Base-by-base conservation (phyloP, 2,329 filamentous ascomycete species). In the Sarocladium brachiariae region DNA sequence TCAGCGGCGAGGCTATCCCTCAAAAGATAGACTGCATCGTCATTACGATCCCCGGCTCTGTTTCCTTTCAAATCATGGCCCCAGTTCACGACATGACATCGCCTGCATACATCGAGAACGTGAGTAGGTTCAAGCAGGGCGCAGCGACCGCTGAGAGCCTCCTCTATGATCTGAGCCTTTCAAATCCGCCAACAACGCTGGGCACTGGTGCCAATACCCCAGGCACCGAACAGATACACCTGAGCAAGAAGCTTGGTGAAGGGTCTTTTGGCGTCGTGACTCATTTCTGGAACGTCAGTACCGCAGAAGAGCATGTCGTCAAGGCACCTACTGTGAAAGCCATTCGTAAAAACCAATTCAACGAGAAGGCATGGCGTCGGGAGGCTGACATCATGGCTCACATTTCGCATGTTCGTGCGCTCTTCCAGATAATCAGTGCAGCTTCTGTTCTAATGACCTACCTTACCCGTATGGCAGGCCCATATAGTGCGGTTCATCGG, bases 281-380 rank as follows among this genome's bases (percentile, higher is more conserved):
- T 14, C 51, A 54, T 56, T 21, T 30, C 23, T 61, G 57, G 56
- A 52, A 62, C 31, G 59, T 61, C 43, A 61, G 57, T 24, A 53
- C 49, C 21, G 58, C 55, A 16, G 34, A 48, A 11, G 53, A 56
- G 46, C 50, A 45, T 53, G 61, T 54, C 19, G n/a, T 57, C 2
- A 63, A 63, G 48, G 18, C 52, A 51, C 58, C 59, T 38, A 37
- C 46, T n/a, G 27, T 13, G 10, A 25, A 51, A 8, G 30, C 51
- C 13, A 48, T 52, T 39, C 33, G 13, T n/a, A 34, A 35, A 10
- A 10, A 23, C 7, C 46, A 31, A 19, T 9, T 53, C 18, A 39
- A 52, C 18, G 8, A 38, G 6, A 21, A 49, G 6, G 45, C 10
- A 4, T 63, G 57, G 59, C 8, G 19, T n/a, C 54, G 39, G 14